These are phyloP conservation scores for Vigna mungo DNA, from an alignment of 306 rosid genomes.

Conservation along the genomic window DNA sequence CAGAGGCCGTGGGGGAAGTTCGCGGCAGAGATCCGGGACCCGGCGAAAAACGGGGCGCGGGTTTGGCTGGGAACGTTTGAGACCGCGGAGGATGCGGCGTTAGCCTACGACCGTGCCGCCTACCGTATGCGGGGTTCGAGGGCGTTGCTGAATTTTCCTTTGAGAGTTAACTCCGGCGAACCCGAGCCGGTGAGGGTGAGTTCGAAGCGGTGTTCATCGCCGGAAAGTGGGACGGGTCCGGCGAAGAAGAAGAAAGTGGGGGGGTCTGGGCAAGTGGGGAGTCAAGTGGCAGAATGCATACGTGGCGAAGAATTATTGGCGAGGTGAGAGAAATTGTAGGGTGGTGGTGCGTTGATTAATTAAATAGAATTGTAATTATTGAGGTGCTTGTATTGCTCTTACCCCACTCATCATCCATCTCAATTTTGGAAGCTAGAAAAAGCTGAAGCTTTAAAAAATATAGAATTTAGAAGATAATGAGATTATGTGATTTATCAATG, in stretches of 20 bases:
- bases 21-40: constrained; percentile 97
- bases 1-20: constrained; percentile 98
- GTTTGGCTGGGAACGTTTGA: constrained; percentile 98
- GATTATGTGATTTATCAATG: constrained; percentile 33
- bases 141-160: constrained; percentile 87
- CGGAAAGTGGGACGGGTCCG: constrained; percentile 58
- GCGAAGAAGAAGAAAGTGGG: constrained; percentile 60
- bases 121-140: constrained; percentile 89
- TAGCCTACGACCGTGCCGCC: constrained; percentile 94
- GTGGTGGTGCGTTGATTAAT: constrained; percentile 7
- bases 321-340: constrained; percentile 15
- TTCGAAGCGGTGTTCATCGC: constrained; percentile 66
- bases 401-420: constrained; percentile 21
- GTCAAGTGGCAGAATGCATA: constrained; percentile 38
- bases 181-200: constrained; percentile 91
- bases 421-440: constrained; percentile 38
- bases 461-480: not conserved
- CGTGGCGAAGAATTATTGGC: constrained; percentile 48
- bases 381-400: constrained; percentile 29
- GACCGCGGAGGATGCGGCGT: constrained; percentile 95
- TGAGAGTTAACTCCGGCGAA: constrained; percentile 88
- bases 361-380: constrained; percentile 48
- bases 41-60: constrained; percentile 93
- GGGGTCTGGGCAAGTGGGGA: constrained; percentile 41
- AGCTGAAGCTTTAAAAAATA: not conserved